A percentile compares a stretch with the other conserved stretches of the same genome.
These are phyloP conservation scores for Coelastrella sp. DNA, from an alignment of 139 green algal genomes.

Conservation along the genomic window DNA sequence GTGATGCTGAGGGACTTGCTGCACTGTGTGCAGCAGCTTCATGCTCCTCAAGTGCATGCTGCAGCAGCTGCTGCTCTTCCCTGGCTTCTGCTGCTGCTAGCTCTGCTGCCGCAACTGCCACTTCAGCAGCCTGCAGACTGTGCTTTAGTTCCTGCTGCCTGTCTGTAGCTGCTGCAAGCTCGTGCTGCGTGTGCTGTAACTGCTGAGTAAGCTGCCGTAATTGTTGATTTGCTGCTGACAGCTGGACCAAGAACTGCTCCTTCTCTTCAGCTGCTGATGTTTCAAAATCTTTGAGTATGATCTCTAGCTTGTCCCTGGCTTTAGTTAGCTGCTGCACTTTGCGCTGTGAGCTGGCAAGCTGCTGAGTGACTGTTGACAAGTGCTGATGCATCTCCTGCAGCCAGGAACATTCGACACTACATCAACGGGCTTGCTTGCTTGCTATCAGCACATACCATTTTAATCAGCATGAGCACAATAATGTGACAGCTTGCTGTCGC, in stretches of 20 bases:
- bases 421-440: background rate
- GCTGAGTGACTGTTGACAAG: background rate
- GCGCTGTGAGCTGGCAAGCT: background rate
- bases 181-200: background rate
- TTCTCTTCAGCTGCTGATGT: conserved; percentile 30
- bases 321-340: conserved; percentile 14
- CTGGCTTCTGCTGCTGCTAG: background rate
- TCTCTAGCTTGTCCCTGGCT: conserved; percentile 15
- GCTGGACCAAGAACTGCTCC: background rate
- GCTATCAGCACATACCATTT: too few relatives aligned
- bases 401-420: background rate
- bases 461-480: too few relatives aligned
- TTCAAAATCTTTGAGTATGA: conserved; percentile 33
- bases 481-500: too few relatives aligned
- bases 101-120: conserved; percentile 1
- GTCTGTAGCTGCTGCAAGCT: background rate
- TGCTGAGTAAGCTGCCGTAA: background rate
- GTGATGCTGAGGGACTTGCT: background rate
- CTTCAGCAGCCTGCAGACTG: conserved; percentile 6
- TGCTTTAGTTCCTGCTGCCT: background rate
- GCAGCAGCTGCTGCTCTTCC: background rate
- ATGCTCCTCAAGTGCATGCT: background rate
- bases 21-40: background rate
- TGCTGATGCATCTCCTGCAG: background rate
- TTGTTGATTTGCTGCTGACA: conserved; percentile 21